Evolutionary conservation across 192 early-diverging fungal species (phyloP).

Genomic region (Piromyces finnis): DNA sequence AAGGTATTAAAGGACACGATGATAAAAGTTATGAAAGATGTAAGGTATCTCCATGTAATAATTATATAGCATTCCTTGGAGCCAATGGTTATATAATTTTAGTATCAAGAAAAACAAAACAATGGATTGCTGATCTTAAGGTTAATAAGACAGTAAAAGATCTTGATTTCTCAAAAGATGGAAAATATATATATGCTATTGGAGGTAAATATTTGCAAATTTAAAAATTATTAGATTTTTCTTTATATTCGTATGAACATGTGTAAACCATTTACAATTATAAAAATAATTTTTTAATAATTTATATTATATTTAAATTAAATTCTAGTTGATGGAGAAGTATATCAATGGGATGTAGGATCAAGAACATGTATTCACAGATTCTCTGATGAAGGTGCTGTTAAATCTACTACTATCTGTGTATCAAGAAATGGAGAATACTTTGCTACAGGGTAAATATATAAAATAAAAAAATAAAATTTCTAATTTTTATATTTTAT

Average conservation of each 20-base stretch:
- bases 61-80: slow-evolving; percentile 61
- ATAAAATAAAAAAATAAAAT: background rate
- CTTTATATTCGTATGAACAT: background rate
- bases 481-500: no score
- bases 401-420: slow-evolving; percentile 51
- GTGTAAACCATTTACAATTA: no score
- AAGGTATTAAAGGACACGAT: slow-evolving; percentile 45
- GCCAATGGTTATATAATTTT: slow-evolving; percentile 67
- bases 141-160: slow-evolving; percentile 69
- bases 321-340: slow-evolving; percentile 45
- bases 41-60: slow-evolving; percentile 45
- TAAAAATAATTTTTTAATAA: background rate
- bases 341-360: slow-evolving; percentile 79
- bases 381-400: slow-evolving; percentile 66
- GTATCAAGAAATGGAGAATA: slow-evolving; percentile 55
- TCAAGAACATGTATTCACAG: slow-evolving; percentile 51
- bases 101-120: slow-evolving; percentile 57
- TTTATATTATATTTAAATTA: background rate
- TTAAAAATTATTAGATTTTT: background rate
- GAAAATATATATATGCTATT: slow-evolving; percentile 54
- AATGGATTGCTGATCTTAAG: slow-evolving; percentile 72
- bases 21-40: slow-evolving; percentile 36
- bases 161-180: slow-evolving; percentile 64
- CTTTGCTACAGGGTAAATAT: slow-evolving; percentile 63
- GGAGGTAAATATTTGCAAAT: slow-evolving; percentile 17